Percentiles rank a stretch among this genome's conserved stretches.
Evolutionary conservation across 169 alveolate genomes (phyloP).

Genomic region (Plasmodium berghei): DNA sequence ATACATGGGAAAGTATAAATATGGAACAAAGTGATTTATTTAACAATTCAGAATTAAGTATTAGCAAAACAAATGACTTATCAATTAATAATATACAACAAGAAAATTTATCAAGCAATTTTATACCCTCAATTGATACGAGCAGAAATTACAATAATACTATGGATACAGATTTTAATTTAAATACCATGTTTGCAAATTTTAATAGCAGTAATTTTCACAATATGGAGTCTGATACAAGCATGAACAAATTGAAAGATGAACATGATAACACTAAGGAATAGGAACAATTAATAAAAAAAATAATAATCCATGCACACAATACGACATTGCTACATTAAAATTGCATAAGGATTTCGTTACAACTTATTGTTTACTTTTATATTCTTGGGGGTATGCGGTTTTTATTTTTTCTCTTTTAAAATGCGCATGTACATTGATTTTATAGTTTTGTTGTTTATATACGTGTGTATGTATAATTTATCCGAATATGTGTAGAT

Average conservation of each 20-base stretch:
- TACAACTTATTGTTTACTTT: too few species aligned
- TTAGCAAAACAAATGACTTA: not conserved
- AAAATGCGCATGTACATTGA: too few species aligned
- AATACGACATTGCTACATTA: too few species aligned
- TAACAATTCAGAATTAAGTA: not conserved
- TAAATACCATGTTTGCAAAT: conserved; percentile 1
- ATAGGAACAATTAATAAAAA: too few species aligned
- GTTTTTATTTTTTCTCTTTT: too few species aligned
- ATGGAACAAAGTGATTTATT: conserved; percentile 1
- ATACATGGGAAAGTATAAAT: conserved; percentile 63
- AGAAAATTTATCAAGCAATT: conserved; percentile 1
- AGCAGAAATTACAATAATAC: not conserved
- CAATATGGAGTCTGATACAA: not conserved
- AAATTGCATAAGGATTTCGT: too few species aligned
- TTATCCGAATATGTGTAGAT: too few species aligned
- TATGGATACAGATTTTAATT: conserved; percentile 13
- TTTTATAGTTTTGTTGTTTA: too few species aligned
- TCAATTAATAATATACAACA: not conserved
- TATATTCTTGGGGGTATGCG: too few species aligned
- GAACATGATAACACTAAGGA: not conserved
- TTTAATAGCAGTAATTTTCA: not conserved
- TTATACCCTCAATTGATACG: conserved; percentile 6
- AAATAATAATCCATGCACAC: too few species aligned
- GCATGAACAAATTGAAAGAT: not conserved
- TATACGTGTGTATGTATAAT: too few species aligned